Percentiles rank a stretch among this genome's conserved stretches.
Evolutionary conservation across 768 basidiomycete species (phyloP).

Genomic region (Cytidiella melzeri): DNA sequence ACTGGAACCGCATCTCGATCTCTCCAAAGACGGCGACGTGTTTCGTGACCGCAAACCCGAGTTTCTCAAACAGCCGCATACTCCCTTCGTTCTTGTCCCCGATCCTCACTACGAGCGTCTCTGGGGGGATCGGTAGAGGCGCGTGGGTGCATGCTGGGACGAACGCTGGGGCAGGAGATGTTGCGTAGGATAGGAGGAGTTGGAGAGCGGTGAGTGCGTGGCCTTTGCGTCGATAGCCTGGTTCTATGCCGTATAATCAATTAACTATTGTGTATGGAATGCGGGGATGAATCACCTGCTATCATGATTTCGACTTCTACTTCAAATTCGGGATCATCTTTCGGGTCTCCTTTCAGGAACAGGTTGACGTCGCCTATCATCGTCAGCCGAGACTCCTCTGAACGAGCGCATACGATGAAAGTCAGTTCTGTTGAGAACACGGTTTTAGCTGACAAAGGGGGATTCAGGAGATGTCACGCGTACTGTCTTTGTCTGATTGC

Average conservation of each 20-base stretch:
- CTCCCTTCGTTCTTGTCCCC: slow-evolving; percentile 63
- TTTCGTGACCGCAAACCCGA: slow-evolving; percentile 71
- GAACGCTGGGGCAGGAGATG: slow-evolving; percentile 24
- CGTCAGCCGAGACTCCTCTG: slow-evolving; percentile 15
- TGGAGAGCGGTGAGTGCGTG: slow-evolving; percentile 55
- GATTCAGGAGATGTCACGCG: too few relatives aligned
- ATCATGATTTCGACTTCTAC: slow-evolving; percentile 92
- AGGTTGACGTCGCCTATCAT: slow-evolving; percentile 95
- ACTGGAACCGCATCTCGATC: slow-evolving; percentile 62
- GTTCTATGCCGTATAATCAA: too few relatives aligned
- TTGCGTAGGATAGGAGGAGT: slow-evolving; percentile 65
- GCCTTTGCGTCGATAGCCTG: slow-evolving; percentile 62
- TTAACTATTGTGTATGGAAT: neutral
- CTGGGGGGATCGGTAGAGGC: slow-evolving; percentile 37
- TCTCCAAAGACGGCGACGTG: slow-evolving; percentile 72
- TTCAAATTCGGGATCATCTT: slow-evolving; percentile 59
- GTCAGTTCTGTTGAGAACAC: slow-evolving; percentile 87
- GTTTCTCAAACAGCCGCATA: slow-evolving; percentile 63
- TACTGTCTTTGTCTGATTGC: slow-evolving; percentile 81
- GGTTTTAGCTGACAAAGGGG: too few relatives aligned
- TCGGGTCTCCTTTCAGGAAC: slow-evolving; percentile 57
- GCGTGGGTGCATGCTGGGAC: neutral
- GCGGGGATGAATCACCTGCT: slow-evolving; percentile 44
- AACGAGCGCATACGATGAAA: slow-evolving; percentile 74
- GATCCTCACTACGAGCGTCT: slow-evolving; percentile 62